Conservation (phyloP, 176 grass and related monocot species). For the Chloris gayana region DNA sequence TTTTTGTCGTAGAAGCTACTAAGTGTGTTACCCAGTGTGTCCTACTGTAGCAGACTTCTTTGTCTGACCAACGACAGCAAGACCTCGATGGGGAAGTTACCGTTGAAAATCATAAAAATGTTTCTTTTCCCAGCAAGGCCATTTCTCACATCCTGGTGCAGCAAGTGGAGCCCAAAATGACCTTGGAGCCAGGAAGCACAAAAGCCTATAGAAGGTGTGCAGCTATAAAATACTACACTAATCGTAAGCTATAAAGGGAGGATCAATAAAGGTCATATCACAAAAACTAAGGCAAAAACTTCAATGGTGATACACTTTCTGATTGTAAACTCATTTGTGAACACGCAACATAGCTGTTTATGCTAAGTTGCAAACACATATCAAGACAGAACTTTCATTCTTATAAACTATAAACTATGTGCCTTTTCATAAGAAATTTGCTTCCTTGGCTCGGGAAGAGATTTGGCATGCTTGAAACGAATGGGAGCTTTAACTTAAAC, state of each 20-base stretch:
- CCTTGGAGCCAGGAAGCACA: background rate
- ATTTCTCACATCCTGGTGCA: background rate
- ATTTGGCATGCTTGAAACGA: background rate
- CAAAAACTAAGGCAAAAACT: background rate
- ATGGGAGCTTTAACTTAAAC: background rate
- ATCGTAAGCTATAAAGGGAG: background rate
- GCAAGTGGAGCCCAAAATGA: background rate
- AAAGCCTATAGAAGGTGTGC: background rate
- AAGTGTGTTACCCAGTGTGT: background rate
- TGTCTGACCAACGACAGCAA: background rate
- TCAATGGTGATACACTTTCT: background rate
- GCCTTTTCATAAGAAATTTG: background rate
- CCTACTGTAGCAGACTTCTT: conserved; percentile 30
- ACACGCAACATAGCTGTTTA: background rate
- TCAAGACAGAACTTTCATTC: background rate
- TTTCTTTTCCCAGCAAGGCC: background rate
- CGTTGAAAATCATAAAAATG: background rate
- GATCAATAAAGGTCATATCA: background rate
- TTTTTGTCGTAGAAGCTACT: background rate
- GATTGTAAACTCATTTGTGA: background rate
- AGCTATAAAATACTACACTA: background rate
- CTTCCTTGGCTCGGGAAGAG: background rate
- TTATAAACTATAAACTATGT: background rate
- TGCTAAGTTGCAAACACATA: background rate
- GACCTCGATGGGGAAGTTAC: background rate